These are phyloP conservation scores for Talaromyces sp. DNA, from an alignment of 2,329 filamentous ascomycete genomes.

Conservation along the genomic window DNA sequence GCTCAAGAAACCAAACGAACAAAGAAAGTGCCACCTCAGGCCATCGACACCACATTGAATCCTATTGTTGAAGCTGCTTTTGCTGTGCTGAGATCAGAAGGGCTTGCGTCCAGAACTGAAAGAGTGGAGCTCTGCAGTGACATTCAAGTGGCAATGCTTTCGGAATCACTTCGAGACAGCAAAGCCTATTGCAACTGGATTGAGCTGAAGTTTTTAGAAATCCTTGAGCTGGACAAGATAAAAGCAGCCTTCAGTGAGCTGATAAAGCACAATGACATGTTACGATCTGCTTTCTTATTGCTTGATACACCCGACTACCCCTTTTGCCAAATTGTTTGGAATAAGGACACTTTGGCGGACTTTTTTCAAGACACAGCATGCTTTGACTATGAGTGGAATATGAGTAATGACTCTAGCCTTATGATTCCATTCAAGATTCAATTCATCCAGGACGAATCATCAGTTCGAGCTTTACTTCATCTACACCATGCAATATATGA, in stretches of 20 bases:
- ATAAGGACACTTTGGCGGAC: constrained; percentile 34
- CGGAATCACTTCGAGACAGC: constrained; percentile 59
- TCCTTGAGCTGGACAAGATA: constrained; percentile 38
- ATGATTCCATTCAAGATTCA: constrained; percentile 61
- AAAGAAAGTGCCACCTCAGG: not conserved
- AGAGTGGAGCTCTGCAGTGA: constrained; percentile 60
- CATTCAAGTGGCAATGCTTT: constrained; percentile 74
- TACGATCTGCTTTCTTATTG: constrained; percentile 69
- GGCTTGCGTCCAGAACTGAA: constrained; percentile 22
- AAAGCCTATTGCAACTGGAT: constrained; percentile 74
- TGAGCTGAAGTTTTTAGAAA: constrained; percentile 53
- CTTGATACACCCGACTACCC: constrained; percentile 40
- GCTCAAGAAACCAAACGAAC: constrained; percentile 19
- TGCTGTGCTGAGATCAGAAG: constrained; percentile 40
- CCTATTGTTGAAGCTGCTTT: constrained; percentile 25
- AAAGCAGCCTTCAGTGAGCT: constrained; percentile 48
- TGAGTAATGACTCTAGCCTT: constrained; percentile 33
- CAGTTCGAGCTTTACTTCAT: constrained; percentile 44
- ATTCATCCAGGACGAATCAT: constrained; percentile 33
- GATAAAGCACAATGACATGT: constrained; percentile 55
- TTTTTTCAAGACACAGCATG: constrained; percentile 43
- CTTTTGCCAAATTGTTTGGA: constrained; percentile 63
- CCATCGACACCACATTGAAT: constrained; percentile 16
- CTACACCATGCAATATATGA: constrained; percentile 85
- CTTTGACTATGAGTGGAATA: constrained; percentile 37